These are phyloP conservation scores for Aspergillus sp. DNA, from an alignment of 2,329 filamentous ascomycete species.

Conservation along the genomic window DNA sequence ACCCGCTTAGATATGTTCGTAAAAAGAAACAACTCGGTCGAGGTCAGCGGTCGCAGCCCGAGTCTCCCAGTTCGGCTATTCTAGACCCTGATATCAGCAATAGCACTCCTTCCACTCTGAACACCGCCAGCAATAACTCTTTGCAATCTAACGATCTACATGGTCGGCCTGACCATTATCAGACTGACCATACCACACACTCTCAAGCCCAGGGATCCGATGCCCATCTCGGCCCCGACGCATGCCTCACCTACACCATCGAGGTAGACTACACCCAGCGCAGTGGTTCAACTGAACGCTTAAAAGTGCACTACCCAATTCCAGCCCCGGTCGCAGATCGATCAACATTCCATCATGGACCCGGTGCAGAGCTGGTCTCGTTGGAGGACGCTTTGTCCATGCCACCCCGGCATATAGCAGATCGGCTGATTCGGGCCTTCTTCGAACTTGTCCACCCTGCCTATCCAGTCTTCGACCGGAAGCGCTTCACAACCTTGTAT, in stretches of 20 bases:
- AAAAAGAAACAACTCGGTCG: slow-evolving; percentile 1
- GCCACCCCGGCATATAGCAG: background rate
- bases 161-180: background rate
- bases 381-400: background rate
- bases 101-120: too few relatives aligned
- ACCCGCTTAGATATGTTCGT: slow-evolving; percentile 6
- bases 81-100: too few relatives aligned
- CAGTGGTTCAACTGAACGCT: background rate
- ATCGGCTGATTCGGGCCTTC: background rate
- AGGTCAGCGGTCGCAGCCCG: background rate
- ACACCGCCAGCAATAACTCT: too few relatives aligned
- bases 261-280: background rate
- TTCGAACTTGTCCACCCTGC: background rate
- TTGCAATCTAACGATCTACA: background rate
- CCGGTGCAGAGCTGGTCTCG: background rate
- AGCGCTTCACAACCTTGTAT: background rate
- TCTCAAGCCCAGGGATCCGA: background rate
- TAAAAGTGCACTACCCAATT: background rate
- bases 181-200: background rate
- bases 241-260: background rate
- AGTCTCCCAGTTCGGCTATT: too few relatives aligned
- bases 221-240: background rate
- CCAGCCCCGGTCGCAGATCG: background rate
- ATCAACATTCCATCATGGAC: background rate
- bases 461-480: background rate